Evolutionary conservation across 345 rosid genomes (phyloP).

Genomic region (Melaleuca quinquenervia): DNA sequence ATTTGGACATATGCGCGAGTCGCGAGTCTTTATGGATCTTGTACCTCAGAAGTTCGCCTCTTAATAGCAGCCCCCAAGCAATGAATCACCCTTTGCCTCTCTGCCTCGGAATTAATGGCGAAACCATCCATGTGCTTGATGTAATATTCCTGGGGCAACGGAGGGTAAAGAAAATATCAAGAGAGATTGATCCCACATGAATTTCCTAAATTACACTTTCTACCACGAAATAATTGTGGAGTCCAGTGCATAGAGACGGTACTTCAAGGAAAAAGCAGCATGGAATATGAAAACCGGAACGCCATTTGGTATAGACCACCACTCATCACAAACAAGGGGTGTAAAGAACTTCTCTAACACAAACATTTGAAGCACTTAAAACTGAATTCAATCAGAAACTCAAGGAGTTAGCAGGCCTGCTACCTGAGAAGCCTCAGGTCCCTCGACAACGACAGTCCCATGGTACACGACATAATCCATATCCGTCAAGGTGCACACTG

Average conservation of each 20-base stretch:
- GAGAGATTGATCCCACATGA: neutral
- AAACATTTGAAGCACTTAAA: neutral
- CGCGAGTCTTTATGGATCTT: neutral
- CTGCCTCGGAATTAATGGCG: constrained; percentile 89
- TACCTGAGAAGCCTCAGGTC: constrained; percentile 77
- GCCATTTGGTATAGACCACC: neutral
- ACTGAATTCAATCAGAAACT: neutral
- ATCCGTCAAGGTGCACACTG: constrained; percentile 73
- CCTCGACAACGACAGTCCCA: constrained; percentile 63
- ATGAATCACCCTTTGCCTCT: constrained; percentile 79
- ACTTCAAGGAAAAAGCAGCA: neutral
- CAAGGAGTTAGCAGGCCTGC: neutral
- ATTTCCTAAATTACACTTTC: neutral
- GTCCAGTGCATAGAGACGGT: neutral
- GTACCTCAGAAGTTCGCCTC: constrained; percentile 64
- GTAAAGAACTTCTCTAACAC: neutral
- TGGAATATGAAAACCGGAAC: neutral
- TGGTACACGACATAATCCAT: constrained; percentile 77
- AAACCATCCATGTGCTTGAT: constrained; percentile 84
- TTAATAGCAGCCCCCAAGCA: constrained; percentile 95
- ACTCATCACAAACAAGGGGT: neutral
- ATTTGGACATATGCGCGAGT: neutral
- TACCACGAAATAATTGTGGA: neutral
- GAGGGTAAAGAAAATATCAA: neutral
- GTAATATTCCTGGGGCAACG: constrained; percentile 59